Conservation (phyloP, 768 basidiomycete genomes). For the Suillus lakei region DNA sequence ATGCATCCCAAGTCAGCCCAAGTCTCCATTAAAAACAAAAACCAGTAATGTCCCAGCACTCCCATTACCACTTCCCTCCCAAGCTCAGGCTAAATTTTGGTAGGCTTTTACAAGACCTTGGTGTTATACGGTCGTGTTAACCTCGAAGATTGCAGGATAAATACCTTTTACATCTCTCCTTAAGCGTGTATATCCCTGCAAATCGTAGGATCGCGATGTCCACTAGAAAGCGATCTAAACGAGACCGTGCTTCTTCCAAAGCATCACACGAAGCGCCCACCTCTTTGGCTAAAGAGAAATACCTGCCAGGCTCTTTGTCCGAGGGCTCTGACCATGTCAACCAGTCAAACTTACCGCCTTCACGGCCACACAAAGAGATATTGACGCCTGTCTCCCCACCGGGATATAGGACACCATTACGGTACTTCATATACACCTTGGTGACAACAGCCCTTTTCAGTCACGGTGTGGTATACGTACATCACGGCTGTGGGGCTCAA, state of each 20-base stretch:
- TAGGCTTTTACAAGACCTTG: background rate
- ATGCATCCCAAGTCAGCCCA: background rate
- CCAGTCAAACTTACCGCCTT: slow-evolving; percentile 6
- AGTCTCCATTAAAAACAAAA: background rate
- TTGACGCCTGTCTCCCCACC: slow-evolving; percentile 11
- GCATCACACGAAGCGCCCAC: background rate
- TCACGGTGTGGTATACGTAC: slow-evolving; percentile 57
- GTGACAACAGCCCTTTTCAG: slow-evolving; percentile 43
- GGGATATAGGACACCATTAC: slow-evolving; percentile 10
- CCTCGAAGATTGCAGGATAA: background rate
- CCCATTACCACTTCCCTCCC: background rate
- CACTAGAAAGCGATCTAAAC: slow-evolving; percentile 1
- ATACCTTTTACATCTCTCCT: background rate
- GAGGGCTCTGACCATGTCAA: background rate
- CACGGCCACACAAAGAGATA: slow-evolving; percentile 1
- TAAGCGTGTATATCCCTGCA: slow-evolving; percentile 1
- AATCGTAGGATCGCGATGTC: slow-evolving; percentile 1
- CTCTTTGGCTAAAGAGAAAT: background rate
- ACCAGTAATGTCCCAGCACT: background rate
- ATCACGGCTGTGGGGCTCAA: slow-evolving; percentile 47
- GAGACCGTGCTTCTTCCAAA: background rate
- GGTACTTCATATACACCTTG: slow-evolving; percentile 55
- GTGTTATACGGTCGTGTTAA: background rate
- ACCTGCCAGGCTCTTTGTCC: background rate
- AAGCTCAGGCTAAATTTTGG: background rate